phyloP scores from a whole-genome alignment of 495 filamentous ascomycete species.

The Penicillium cosmopolitanum region DNA sequence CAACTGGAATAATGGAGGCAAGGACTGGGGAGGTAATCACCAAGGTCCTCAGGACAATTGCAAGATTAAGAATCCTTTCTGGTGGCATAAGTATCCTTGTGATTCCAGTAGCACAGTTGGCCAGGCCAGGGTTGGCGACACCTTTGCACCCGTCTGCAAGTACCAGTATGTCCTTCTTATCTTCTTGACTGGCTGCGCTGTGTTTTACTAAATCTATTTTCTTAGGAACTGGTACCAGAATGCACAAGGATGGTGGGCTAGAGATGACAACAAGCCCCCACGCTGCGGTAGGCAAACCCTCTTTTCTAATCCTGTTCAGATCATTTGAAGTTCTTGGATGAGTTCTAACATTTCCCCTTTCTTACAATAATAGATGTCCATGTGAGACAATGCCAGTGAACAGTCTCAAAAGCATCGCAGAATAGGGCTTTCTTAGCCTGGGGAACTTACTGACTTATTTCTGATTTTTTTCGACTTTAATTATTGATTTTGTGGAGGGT shows the following conservation, averaged over 20 bases:
- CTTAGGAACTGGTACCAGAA: conserved; percentile 12
- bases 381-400: background rate
- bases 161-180: conserved; percentile 8
- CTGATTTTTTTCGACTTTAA: no score
- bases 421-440: no score
- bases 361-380: background rate
- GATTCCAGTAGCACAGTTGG: background rate
- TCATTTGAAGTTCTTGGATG: background rate
- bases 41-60: background rate
- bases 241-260: conserved; percentile 8
- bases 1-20: background rate
- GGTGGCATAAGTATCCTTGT: conserved; percentile 11
- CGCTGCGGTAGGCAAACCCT: conserved; percentile 1
- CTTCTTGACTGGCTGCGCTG: background rate
- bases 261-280: background rate
- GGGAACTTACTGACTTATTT: no score
- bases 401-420: background rate
- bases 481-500: no score
- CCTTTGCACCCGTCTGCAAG: conserved; percentile 10
- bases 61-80: background rate
- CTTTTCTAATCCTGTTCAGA: background rate
- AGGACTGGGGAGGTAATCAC: background rate
- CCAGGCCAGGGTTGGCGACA: conserved; percentile 2
- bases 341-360: background rate
- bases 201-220: background rate